phyloP scores from a whole-genome alignment of 805 yeast genomes.

The Blastobotrys mokoenaii region DNA sequence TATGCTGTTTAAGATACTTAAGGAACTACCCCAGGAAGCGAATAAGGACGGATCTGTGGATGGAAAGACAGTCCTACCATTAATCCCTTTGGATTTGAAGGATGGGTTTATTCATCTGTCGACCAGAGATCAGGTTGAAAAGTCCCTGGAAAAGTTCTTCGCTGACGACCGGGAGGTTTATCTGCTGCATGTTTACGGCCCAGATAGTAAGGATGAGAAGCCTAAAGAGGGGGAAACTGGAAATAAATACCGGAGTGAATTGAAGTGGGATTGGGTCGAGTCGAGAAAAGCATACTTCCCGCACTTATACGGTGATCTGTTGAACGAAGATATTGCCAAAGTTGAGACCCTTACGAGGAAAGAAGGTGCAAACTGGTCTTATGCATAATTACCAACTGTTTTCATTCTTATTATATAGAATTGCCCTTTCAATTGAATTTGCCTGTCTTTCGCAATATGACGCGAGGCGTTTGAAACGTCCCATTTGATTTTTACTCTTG shows the following conservation, averaged over 20 bases:
- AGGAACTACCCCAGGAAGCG: constrained; percentile 18
- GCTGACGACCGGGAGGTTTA: constrained; percentile 11
- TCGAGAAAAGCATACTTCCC: constrained; percentile 18
- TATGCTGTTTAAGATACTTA: constrained; percentile 21
- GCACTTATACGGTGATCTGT: constrained; percentile 22
- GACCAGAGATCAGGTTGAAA: constrained; percentile 18
- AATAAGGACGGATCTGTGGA: constrained; percentile 16
- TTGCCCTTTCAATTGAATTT: neutral
- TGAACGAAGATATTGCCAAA: constrained; percentile 17
- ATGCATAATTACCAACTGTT: neutral
- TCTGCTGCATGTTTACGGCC: constrained; percentile 18
- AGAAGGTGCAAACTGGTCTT: constrained; percentile 5
- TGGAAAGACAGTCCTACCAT: constrained; percentile 17
- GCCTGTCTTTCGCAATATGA: neutral
- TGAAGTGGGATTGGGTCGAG: constrained; percentile 22
- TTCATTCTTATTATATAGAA: no score
- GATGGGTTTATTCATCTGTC: constrained; percentile 25
- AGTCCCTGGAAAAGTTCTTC: constrained; percentile 19
- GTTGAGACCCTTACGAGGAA: constrained; percentile 5
- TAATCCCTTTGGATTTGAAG: constrained; percentile 18
- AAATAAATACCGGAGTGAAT: constrained; percentile 14
- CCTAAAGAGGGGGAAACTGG: constrained; percentile 19
- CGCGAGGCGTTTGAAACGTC: no score
- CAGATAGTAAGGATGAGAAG: constrained; percentile 12
- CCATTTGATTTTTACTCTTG: no score